Base-by-base conservation (phyloP, 257 asterid genomes). In the Plantago major region DNA sequence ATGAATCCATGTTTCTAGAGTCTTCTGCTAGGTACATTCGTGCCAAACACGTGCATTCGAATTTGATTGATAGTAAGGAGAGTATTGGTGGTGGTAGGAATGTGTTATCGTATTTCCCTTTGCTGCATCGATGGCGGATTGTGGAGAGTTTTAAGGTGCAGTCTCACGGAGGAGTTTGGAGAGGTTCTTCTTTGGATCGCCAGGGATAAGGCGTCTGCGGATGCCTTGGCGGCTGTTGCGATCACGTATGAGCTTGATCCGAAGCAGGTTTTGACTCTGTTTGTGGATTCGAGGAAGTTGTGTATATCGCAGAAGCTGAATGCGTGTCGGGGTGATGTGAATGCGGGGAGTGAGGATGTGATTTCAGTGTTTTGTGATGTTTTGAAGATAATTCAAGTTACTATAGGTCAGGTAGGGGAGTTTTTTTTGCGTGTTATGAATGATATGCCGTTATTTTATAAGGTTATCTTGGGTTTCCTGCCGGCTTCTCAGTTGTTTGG, bases 401-500 rank as follows among this genome's bases (percentile, higher is more conserved):
- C 88, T 50, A 62, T 93, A 63, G 94, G 94, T 46, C 99, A 93
- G 78, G 94, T 93, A 30, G 99, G 99, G 62, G 97, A 93, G 72
- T 70, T 89, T 69, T 89, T 93, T 76, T 74, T 89, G 87, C 99
- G 75, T 76, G 96, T 89, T 48, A 56, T 93, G 67, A 89, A 74
- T 67, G 99, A 93, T 72, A 80, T 82, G 96, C 99, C 99, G 67
- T 73, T 87, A 79, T 93, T 89, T 76, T 89, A 93, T 75, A 89
- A 85, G 75, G 87, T 83, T 28, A 69, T 87, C 70, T 70, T 89
- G 78, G 90, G 86, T 64, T 79, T 91, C 1, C 99, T 97, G 18
- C 99, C 99, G 6, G 95, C 96, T 70, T 93, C 99, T 43, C 99
- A 93, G 80, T 78, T 93, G 83, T 93, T 89, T 76, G 99, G 99